Conservation (phyloP, 1,284 basidiomycete genomes). For the Kwoniella shivajii region DNA sequence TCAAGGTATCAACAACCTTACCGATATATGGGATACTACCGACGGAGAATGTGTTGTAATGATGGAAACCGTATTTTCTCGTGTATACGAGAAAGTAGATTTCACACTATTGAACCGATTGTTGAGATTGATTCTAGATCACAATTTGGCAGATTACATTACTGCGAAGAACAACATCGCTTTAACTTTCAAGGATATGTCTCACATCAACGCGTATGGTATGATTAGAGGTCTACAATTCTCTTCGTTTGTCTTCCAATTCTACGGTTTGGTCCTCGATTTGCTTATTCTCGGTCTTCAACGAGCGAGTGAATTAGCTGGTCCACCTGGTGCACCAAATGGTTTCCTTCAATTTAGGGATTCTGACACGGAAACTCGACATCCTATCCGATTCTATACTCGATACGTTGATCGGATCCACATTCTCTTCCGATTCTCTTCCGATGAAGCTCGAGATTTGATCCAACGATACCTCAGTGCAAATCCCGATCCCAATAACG, state of each 20-base stretch:
- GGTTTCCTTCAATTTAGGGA: slow-evolving; percentile 95
- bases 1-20: slow-evolving; percentile 62
- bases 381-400: slow-evolving; percentile 92
- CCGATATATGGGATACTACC: slow-evolving; percentile 93
- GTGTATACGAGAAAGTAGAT: slow-evolving; percentile 98
- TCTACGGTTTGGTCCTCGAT: slow-evolving; percentile 88
- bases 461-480: slow-evolving; percentile 97
- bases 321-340: slow-evolving; percentile 91
- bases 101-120: slow-evolving; percentile 90
- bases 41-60: slow-evolving; percentile 96
- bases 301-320: slow-evolving; percentile 94
- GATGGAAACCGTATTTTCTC: slow-evolving; percentile 94
- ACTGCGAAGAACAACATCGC: slow-evolving; percentile 95
- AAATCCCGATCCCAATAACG: slow-evolving; percentile 97
- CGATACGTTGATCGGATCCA: slow-evolving; percentile 92
- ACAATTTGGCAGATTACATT: slow-evolving; percentile 97
- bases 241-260: slow-evolving; percentile 96
- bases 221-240: slow-evolving; percentile 94
- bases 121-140: slow-evolving; percentile 89
- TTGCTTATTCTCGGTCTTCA: slow-evolving; percentile 90
- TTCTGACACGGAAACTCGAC: slow-evolving; percentile 86
- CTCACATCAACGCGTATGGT: slow-evolving; percentile 60
- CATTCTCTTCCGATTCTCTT: slow-evolving; percentile 96
- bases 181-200: slow-evolving; percentile 82
- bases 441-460: slow-evolving; percentile 94